Conservation (phyloP, 305 asterid species). For the Salvia sclarea region DNA sequence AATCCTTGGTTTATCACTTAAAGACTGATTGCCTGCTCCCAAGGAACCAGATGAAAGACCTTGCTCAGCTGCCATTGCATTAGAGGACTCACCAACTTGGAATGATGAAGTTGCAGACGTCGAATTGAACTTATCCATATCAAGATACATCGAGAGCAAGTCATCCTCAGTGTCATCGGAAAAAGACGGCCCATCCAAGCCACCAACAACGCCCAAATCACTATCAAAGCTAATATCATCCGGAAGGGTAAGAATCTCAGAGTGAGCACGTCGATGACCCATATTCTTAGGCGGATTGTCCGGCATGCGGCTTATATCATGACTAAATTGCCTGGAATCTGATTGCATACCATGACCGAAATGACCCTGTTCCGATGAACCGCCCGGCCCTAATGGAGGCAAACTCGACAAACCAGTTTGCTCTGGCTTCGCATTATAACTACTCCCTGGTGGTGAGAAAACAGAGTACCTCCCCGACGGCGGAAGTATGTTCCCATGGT, state of each 20-base stretch:
- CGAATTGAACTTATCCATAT: slow-evolving; percentile 87
- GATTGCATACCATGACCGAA: slow-evolving; percentile 53
- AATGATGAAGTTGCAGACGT: slow-evolving; percentile 69
- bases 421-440: slow-evolving; percentile 51
- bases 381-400: slow-evolving; percentile 67
- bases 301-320: slow-evolving; percentile 91
- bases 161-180: slow-evolving; percentile 96
- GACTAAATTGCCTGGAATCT: slow-evolving; percentile 69
- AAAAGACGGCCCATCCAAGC: slow-evolving; percentile 85
- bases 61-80: slow-evolving; percentile 45
- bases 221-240: slow-evolving; percentile 96
- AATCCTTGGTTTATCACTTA: slow-evolving; percentile 71
- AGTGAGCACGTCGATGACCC: slow-evolving; percentile 97
- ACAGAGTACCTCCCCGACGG: slow-evolving; percentile 77
- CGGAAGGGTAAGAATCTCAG: slow-evolving; percentile 95
- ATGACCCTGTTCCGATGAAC: slow-evolving; percentile 58
- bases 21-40: slow-evolving; percentile 34
- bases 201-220: slow-evolving; percentile 96
- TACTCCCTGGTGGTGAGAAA: slow-evolving; percentile 58
- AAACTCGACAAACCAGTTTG: slow-evolving; percentile 54
- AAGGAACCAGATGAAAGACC: slow-evolving; percentile 48
- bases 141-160: slow-evolving; percentile 79
- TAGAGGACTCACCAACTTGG: slow-evolving; percentile 76
- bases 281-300: slow-evolving; percentile 84
- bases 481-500: slow-evolving; percentile 61